Conservation (phyloP, 352 stramenopile species). For the Stephanocyclus meneghinianus region DNA sequence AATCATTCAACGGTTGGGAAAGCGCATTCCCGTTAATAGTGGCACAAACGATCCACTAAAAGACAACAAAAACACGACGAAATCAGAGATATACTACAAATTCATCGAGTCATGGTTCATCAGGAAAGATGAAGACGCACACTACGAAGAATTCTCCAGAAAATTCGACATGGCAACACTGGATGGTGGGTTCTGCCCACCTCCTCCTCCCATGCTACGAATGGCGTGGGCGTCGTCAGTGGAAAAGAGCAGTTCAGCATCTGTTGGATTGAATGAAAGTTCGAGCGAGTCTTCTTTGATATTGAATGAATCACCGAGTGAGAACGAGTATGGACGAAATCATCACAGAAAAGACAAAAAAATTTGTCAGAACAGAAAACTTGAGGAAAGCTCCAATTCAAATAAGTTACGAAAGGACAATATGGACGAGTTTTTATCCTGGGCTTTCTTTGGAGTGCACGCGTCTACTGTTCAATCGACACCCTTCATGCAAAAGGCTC, state of each 20-base stretch:
- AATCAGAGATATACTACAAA: conserved; percentile 33
- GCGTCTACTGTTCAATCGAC: conserved; percentile 33
- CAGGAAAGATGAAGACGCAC: conserved; percentile 18
- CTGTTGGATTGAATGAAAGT: conserved; percentile 22
- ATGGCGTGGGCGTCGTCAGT: conserved; percentile 23
- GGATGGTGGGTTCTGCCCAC: conserved; percentile 27
- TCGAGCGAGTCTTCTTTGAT: conserved; percentile 18
- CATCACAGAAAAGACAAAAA: not conserved
- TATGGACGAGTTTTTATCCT: conserved; percentile 74
- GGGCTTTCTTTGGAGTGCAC: conserved; percentile 72
- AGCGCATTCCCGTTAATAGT: conserved; percentile 19
- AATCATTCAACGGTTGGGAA: conserved; percentile 59
- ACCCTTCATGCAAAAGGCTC: conserved; percentile 36
- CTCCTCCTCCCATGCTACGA: conserved; percentile 17
- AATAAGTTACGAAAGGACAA: conserved; percentile 33
- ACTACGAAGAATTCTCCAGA: conserved; percentile 41
- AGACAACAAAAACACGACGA: conserved; percentile 10
- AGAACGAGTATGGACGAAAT: not conserved
- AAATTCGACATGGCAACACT: conserved; percentile 37
- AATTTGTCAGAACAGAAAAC: not conserved
- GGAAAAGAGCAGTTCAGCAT: not conserved
- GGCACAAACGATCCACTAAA: conserved; percentile 5
- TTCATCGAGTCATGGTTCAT: conserved; percentile 71
- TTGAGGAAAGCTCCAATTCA: not conserved
- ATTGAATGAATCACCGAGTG: conserved; percentile 5